phyloP scores from a whole-genome alignment of 1,284 basidiomycete species.

The Hypsizygus ulmarius region DNA sequence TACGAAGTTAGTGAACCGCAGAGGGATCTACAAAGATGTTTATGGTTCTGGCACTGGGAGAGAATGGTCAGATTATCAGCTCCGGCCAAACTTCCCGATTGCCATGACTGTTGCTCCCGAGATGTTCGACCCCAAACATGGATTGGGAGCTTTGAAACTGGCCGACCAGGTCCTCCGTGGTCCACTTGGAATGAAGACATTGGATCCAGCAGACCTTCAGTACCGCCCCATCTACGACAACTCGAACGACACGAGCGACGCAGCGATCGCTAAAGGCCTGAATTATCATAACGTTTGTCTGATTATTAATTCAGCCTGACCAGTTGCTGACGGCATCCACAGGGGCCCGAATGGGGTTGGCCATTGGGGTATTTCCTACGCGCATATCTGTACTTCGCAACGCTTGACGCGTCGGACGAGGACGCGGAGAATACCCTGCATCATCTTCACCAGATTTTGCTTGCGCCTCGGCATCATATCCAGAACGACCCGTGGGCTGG shows the following conservation, averaged over 20 bases:
- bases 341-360: slow-evolving; percentile 93
- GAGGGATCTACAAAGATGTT: slow-evolving; percentile 99
- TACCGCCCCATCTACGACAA: slow-evolving; percentile 93
- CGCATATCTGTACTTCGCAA: slow-evolving; percentile 88
- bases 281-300: slow-evolving; percentile 78
- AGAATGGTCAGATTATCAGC: slow-evolving; percentile 97
- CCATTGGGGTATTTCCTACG: slow-evolving; percentile 93
- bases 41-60: slow-evolving; percentile 83
- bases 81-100: slow-evolving; percentile 90
- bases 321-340: slow-evolving; percentile 13
- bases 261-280: slow-evolving; percentile 82
- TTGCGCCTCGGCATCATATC: slow-evolving; percentile 72
- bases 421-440: slow-evolving; percentile 74
- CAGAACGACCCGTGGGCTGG: slow-evolving; percentile 85
- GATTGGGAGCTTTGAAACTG: slow-evolving; percentile 72
- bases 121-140: slow-evolving; percentile 82
- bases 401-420: slow-evolving; percentile 59
- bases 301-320: slow-evolving; percentile 14
- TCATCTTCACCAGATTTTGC: slow-evolving; percentile 71
- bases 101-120: slow-evolving; percentile 98
- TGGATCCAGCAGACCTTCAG: slow-evolving; percentile 82
- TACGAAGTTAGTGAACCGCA: slow-evolving; percentile 74
- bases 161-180: slow-evolving; percentile 76
- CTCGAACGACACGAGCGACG: slow-evolving; percentile 82
- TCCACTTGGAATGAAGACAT: slow-evolving; percentile 92